A percentile compares a stretch with the other conserved stretches of the same genome.
phyloP scores from a whole-genome alignment of 1,284 basidiomycete species.

The Tilletia caries region DNA sequence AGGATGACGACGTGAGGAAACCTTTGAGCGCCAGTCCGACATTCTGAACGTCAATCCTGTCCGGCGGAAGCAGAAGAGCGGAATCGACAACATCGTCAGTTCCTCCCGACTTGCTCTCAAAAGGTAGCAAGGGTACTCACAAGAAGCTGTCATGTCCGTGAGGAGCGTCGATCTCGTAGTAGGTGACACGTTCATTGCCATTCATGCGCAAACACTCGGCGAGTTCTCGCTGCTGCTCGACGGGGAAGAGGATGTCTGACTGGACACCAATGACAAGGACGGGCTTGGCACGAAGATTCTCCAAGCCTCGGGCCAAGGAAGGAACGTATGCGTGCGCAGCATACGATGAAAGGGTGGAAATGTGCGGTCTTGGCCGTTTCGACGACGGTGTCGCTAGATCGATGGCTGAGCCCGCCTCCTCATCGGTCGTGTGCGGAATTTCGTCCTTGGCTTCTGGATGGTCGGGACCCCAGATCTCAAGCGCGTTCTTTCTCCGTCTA shows the following conservation, averaged over 20 bases:
- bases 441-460: slow-evolving; percentile 15
- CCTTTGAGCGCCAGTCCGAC: slow-evolving; percentile 11
- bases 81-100: background rate
- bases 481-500: slow-evolving; percentile 9
- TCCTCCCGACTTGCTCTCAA: no score
- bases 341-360: slow-evolving; percentile 60
- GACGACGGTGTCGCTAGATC: background rate
- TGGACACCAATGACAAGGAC: slow-evolving; percentile 89
- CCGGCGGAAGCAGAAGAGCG: background rate
- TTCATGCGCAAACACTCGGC: slow-evolving; percentile 86
- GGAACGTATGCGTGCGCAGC: slow-evolving; percentile 67
- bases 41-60: slow-evolving; percentile 11
- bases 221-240: slow-evolving; percentile 93
- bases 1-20: background rate
- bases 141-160: slow-evolving; percentile 95
- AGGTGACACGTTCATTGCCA: slow-evolving; percentile 74
- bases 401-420: background rate
- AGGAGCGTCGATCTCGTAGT: slow-evolving; percentile 95
- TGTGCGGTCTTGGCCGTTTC: slow-evolving; percentile 56
- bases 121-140: slow-evolving; percentile 51
- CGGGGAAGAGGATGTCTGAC: slow-evolving; percentile 92
- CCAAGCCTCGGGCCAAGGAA: slow-evolving; percentile 76
- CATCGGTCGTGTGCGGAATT: slow-evolving; percentile 19
- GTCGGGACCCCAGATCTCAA: slow-evolving; percentile 1
- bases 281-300: slow-evolving; percentile 73